Base-by-base conservation (phyloP, 768 basidiomycete genomes). In the Rhodotorula diobovata region DNA sequence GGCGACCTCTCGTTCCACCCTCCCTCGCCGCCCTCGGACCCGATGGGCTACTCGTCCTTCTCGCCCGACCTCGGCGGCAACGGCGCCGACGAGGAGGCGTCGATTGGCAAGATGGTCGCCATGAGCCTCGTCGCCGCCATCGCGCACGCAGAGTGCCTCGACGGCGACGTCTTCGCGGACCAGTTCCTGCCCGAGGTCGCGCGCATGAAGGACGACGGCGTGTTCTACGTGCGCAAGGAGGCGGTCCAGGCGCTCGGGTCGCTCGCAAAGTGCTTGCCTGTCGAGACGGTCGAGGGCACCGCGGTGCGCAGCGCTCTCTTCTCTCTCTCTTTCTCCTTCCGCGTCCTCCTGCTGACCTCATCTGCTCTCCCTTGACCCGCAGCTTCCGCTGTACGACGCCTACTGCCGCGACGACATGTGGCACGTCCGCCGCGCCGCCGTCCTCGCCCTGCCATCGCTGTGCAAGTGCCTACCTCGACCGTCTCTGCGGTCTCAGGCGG, bases 191-290 rank as follows among this genome's bases (percentile, higher is more conserved):
- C 78, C 35, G 77, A 79, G 63, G 66, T 79, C 46, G 66, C 72
- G 32, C 61, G 73, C 41, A 76, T 79, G 75, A 72, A 66, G 60
- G 60, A 55, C 48, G 77, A 79, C 46, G 39, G 70, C 12, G 71
- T 70, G 53, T 88, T 87, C 63, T 91, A 89, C 86, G 90, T 93
- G 30, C 83, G 91, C 72, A 83, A 89, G 63, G 91, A 95, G 79
- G 91, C 91, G 4, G 89, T 89, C 1, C 90, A 91, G 74, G 93
- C 93, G 7, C 82, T 97, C 37, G 92, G 91, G 0, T 90, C 89
- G 16, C 83, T 97, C 63, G 91, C 92, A 30, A 93, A 94, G 80
- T 87, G 91, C 34, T 87, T 91, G 15, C 87, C 90, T n/a, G 81
- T 85, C 54, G 90, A 91, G 75, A 80, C 90, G 35, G 85, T 63